Conservation (phyloP, 2,329 filamentous ascomycete species). For the Cladophialophora chaetospira region DNA sequence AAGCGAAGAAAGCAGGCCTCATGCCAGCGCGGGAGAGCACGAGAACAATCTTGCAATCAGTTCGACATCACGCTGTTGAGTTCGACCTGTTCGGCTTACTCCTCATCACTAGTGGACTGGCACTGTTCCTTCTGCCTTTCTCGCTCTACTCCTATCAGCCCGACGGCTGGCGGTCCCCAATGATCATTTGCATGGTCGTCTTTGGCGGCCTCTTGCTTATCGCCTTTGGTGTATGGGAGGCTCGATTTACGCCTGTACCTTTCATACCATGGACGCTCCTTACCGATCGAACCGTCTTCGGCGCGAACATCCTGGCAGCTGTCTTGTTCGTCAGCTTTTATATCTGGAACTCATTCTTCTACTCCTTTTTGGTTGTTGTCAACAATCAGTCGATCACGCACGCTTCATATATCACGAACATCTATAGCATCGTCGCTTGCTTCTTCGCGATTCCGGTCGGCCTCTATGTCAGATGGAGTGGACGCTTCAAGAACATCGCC, state of each 20-base stretch:
- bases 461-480: constrained; percentile 49
- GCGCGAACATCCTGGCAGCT: constrained; percentile 53
- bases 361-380: constrained; percentile 57
- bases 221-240: constrained; percentile 58
- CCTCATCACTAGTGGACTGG: constrained; percentile 60
- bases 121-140: constrained; percentile 68
- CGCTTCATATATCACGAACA: constrained; percentile 49
- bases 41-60: constrained; percentile 44
- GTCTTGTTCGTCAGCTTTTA: constrained; percentile 52
- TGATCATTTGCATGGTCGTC: constrained; percentile 54
- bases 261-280: constrained; percentile 58
- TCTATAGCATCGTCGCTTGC: constrained; percentile 55
- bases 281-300: constrained; percentile 51
- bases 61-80: constrained; percentile 57
- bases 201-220: constrained; percentile 57
- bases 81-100: constrained; percentile 63
- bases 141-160: constrained; percentile 49
- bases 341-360: constrained; percentile 55
- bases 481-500: constrained; percentile 54
- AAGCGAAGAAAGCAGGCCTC: constrained; percentile 57
- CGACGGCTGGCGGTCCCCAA: constrained; percentile 50
- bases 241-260: constrained; percentile 50
- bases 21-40: constrained; percentile 41
- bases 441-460: constrained; percentile 51
- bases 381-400: constrained; percentile 45